Base-by-base conservation (phyloP, 2,329 filamentous ascomycete genomes). In the Alternaria sp. region DNA sequence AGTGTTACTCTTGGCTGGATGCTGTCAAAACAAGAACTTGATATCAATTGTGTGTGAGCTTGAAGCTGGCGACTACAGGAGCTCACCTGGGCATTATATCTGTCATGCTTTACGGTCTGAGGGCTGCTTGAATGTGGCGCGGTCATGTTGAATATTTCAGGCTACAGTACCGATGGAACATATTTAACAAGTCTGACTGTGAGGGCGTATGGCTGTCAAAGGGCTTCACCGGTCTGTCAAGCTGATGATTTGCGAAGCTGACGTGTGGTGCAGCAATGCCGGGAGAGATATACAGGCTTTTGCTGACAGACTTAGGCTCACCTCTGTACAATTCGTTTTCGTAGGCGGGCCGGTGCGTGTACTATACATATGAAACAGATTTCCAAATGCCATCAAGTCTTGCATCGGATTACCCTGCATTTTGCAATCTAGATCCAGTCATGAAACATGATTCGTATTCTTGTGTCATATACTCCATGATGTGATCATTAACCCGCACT, bases 401-500 rank as follows among this genome's bases (percentile, higher is more conserved):
- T 46, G 32, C 32, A 36, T 36, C 8, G 4, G 2, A 36, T 10
- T 1, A 9, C 32, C 32, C 15, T 36, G 0, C 15, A 36, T n/a
- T 1, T n/a, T 36, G 6, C 12, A 13, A 15, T 10, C 25, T 7
- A 32, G 13, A 23, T 15, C 15, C 40, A 43, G 12, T 25, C 47
- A 40, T 58, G 40, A 59, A 59, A 47, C 59, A 51, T 62, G 44
- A 58, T 59, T 65, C 62, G 54, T 62, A 46, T 62, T 65, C 36
- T 58, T 66, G 57, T 58, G 51, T 65, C 69, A 64, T 68, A 57
- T 68, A 66, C 62, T 62, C 28, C 56, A 54, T 62, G 43, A 54
- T 62, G 45, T 67, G 54, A 59, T 64, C 61, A 58, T 70, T 61
- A 67, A 56, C 55, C 58, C 36, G 54, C 62, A 67, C 56, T 52